Base-by-base conservation (phyloP, 2,329 filamentous ascomycete species). In the Colletotrichum sp. region DNA sequence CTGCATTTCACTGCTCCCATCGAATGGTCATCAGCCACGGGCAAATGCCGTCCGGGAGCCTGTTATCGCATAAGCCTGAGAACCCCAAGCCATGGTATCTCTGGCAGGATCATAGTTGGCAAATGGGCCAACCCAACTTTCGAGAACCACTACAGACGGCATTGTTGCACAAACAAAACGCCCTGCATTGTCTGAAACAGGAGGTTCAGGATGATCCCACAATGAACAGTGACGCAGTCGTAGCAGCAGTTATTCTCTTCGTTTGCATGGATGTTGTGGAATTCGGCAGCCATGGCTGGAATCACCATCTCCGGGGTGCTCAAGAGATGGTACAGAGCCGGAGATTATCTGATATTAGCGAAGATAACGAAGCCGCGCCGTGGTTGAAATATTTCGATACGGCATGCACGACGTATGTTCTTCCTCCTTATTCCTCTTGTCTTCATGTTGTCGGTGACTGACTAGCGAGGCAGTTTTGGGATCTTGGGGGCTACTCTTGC, bases 191-290 rank as follows among this genome's bases (percentile, higher is more conserved):
- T 26, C 49, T 75, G 1, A 57, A 75, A 16, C 10, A 28, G 6
- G 72, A 75, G 30, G 34, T 75, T 15, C 21, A 10, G 3, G 49
- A 55, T 16, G 68, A 72, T 13, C 67, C 55, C 6, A 62, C 30
- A 28, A 63, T 7, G 26, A 67, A 72, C 18, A 67, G 71, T 34
- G 68, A 75, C 36, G 72, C 72, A 15, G 59, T 64, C n/a, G 68
- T 72, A 6, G 72, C 72, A 24, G 68, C 72, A 8, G 60, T 75
- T 8, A 67, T 75, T 16, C 72, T 75, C 21, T 75, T 75, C 55
- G 28, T 75, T 18, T 75, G 72, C 18, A 75, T 75, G 68, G 72
- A 75, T 8, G 72, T 75, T 6, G 72, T 75, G 4, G 72, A 75
- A 24, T 75, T 66, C 10, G 72, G 72, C 8, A 75, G 72, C 13